Evolutionary conservation across 2,329 filamentous ascomycete species (phyloP), one percentile per base, ranked within the genome.

Genomic region (Arthrobotrys conoides): DNA sequence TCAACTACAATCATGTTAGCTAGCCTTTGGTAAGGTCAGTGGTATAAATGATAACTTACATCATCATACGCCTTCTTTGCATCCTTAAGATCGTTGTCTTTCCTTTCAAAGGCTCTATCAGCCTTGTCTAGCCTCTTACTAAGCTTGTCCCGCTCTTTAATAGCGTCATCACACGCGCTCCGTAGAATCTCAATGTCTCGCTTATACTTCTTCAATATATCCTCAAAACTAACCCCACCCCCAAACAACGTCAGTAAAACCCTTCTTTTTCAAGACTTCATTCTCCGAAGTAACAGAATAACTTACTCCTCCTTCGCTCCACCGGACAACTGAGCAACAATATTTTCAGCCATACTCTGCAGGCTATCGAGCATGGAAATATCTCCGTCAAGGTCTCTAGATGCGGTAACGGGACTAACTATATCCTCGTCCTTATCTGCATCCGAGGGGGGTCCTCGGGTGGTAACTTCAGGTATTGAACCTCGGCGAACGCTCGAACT

Each of bases 121-220:
- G n/a, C 57, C 49, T 71, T 79, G 38, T 79, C 76, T 12, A 79
- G 46, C 46, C 59, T 72, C 59, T 79, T 79, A 57, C 76, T 70
- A 67, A 79, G 76, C 48, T 79, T 79, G 27, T 79, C 70, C 24
- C 76, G 53, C 44, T 79, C 76, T 33, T 69, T 68, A n/a, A 72
- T 49, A 10, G 70, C 64, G n/a, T 79, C 76, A 36, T 79, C 70
- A 57, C 65, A 72, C 12, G 68, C 76, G 20, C 69, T 24, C 16
- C 70, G 76, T n/a, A 73, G 63, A 33, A 53, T 27, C 14, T 79
- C 76, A 22, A 79, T 69, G 46, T 79, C 76, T 59, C 70, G 63
- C 41, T 59, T 72, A 64, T 73, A 79, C 64, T 51, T 73, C 18
- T 51, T 64, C 27, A 73, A 18, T 9, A 73, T 64, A 72, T 79